Conservation (phyloP, 2,329 filamentous ascomycete species). For the Coleophoma eucalyptorum region DNA sequence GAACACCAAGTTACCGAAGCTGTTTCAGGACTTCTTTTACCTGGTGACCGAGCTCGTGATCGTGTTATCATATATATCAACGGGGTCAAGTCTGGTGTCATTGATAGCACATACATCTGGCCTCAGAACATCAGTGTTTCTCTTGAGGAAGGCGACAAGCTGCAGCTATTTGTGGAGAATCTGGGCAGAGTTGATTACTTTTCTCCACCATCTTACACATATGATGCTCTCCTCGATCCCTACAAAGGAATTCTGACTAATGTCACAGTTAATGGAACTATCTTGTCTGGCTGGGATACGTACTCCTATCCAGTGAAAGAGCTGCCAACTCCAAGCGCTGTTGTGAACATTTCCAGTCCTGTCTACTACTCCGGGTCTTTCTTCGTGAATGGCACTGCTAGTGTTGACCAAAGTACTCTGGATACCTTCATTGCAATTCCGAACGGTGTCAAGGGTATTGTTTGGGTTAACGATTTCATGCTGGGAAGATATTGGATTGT, state of each 20-base stretch:
- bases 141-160: conserved; percentile 34
- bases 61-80: conserved; percentile 45
- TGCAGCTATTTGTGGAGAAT: conserved; percentile 45
- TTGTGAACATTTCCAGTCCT: too few species aligned
- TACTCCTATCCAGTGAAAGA: too few species aligned
- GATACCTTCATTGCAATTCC: conserved; percentile 37
- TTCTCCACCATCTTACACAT: too few species aligned
- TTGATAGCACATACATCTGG: conserved; percentile 39
- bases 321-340: too few species aligned
- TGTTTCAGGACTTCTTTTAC: conserved; percentile 29
- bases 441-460: conserved; percentile 37
- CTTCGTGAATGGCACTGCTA: conserved; percentile 12
- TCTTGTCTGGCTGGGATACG: not conserved
- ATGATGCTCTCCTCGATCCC: conserved; percentile 34
- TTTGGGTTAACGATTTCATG: conserved; percentile 43
- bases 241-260: conserved; percentile 41
- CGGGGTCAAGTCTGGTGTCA: conserved; percentile 34
- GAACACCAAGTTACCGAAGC: conserved; percentile 27
- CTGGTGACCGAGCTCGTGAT: conserved; percentile 40
- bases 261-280: conserved; percentile 32
- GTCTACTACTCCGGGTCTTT: too few species aligned
- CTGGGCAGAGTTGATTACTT: conserved; percentile 43
- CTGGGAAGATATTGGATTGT: conserved; percentile 42
- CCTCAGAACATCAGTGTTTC: conserved; percentile 33
- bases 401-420: too few species aligned